A percentile compares a stretch with the other conserved stretches of the same genome.
Conservation (phyloP, 352 stramenopile genomes). For the Phytopythium boreale region DNA sequence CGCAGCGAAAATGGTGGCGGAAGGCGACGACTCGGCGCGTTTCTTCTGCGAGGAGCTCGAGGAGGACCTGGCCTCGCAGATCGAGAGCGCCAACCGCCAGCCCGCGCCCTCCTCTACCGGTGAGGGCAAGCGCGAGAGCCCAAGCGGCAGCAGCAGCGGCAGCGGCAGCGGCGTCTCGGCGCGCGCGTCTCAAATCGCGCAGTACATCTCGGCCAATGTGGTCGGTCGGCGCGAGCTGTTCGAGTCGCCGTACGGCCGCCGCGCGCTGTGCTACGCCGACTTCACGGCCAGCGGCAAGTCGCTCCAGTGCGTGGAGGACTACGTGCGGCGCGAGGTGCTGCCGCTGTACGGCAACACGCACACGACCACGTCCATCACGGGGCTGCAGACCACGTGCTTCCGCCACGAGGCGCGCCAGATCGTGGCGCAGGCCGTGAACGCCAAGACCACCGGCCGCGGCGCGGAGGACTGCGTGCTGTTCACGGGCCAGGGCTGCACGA, state of each 20-base stretch:
- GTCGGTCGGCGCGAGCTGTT: conserved; percentile 47
- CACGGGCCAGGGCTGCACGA: conserved; percentile 82
- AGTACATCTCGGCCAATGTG: conserved; percentile 40
- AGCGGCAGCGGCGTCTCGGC: not conserved
- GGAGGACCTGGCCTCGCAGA: conserved; percentile 48
- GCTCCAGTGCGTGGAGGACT: conserved; percentile 88
- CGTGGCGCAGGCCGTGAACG: conserved; percentile 89
- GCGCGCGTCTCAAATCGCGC: conserved; percentile 22
- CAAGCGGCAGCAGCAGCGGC: not conserved
- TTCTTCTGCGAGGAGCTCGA: conserved; percentile 84
- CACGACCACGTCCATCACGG: conserved; percentile 85
- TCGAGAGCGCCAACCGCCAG: conserved; percentile 23
- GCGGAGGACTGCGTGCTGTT: conserved; percentile 96
- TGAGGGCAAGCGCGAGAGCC: conserved; percentile 4
- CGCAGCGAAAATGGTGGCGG: conserved; percentile 8
- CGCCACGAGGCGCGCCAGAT: conserved; percentile 94
- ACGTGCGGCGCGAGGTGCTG: conserved; percentile 84
- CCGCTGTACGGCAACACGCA: conserved; percentile 98
- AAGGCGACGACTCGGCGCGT: conserved; percentile 32
- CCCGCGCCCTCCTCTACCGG: not conserved
- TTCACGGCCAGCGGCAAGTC: conserved; percentile 92
- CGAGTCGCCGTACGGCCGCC: conserved; percentile 62
- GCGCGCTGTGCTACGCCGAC: conserved; percentile 92
- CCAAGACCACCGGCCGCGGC: conserved; percentile 86
- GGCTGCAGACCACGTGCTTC: conserved; percentile 91